A percentile compares a stretch with the other conserved stretches of the same genome.
Conservation (phyloP, 805 yeast species). For the Lipomyces kockii region DNA sequence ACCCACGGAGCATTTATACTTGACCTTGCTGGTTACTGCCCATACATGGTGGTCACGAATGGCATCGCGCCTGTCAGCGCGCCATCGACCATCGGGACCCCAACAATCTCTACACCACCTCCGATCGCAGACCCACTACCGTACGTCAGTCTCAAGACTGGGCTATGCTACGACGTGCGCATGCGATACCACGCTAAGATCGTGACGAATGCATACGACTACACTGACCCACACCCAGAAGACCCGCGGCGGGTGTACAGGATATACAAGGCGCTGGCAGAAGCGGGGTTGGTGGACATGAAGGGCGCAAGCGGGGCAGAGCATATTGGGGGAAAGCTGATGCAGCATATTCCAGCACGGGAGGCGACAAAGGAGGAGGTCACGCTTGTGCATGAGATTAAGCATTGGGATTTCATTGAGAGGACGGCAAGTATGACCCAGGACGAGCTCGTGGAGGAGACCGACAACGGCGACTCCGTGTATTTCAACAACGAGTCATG, state of each 20-base stretch:
- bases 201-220: conserved; percentile 87
- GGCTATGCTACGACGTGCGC: conserved; percentile 92
- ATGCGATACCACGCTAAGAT: conserved; percentile 97
- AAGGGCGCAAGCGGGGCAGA: conserved; percentile 71
- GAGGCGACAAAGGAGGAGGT: conserved; percentile 89
- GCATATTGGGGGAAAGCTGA: conserved; percentile 73
- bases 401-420: conserved; percentile 75
- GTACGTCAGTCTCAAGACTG: conserved; percentile 62
- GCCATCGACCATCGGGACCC: not conserved
- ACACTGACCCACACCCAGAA: conserved; percentile 98
- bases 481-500: conserved; percentile 91
- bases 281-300: conserved; percentile 86
- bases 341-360: conserved; percentile 88
- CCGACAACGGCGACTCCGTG: conserved; percentile 92
- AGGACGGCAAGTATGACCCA: conserved; percentile 78
- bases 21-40: not conserved
- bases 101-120: not conserved
- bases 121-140: conserved; percentile 27
- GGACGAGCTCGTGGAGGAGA: conserved; percentile 75
- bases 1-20: no score
- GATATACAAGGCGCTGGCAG: conserved; percentile 90
- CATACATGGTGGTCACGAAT: conserved; percentile 3
- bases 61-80: not conserved
- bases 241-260: conserved; percentile 96
- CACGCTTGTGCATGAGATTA: conserved; percentile 78